Conservation (phyloP, 768 basidiomycete species). For the Pisolithus marmoratus region DNA sequence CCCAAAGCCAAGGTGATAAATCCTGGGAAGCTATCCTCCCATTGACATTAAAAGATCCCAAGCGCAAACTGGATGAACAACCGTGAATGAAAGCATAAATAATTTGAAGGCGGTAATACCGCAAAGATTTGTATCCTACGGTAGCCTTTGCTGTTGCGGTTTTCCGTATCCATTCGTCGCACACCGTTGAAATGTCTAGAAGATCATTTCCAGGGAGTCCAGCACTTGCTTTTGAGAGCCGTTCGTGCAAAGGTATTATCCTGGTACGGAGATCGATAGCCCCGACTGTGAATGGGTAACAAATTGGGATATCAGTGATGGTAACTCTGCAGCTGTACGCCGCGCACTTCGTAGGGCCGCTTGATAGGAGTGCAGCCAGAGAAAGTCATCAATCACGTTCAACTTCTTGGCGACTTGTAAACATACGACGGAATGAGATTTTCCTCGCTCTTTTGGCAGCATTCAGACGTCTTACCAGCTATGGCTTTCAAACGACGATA, state of each 20-base stretch:
- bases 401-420: conserved; percentile 9
- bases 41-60: conserved; percentile 85
- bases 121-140: conserved; percentile 15
- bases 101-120: conserved; percentile 8
- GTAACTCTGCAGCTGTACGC: background rate
- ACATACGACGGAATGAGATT: background rate
- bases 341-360: background rate
- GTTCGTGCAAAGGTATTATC: conserved; percentile 42
- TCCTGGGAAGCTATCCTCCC: conserved; percentile 71
- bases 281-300: background rate
- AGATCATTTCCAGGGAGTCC: conserved; percentile 59
- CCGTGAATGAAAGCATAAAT: background rate
- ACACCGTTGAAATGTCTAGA: conserved; percentile 50
- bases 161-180: conserved; percentile 58
- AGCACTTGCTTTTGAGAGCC: conserved; percentile 56
- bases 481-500: conserved; percentile 52
- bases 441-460: background rate
- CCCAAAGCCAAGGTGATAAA: conserved; percentile 58
- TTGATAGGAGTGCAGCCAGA: conserved; percentile 15
- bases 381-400: conserved; percentile 6
- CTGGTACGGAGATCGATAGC: conserved; percentile 46
- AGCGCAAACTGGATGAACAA: conserved; percentile 42
- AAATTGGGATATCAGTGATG: background rate
- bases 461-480: conserved; percentile 32
- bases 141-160: conserved; percentile 33